These are phyloP conservation scores for Reutealis trisperma DNA, from an alignment of 345 rosid species.

Conservation along the genomic window DNA sequence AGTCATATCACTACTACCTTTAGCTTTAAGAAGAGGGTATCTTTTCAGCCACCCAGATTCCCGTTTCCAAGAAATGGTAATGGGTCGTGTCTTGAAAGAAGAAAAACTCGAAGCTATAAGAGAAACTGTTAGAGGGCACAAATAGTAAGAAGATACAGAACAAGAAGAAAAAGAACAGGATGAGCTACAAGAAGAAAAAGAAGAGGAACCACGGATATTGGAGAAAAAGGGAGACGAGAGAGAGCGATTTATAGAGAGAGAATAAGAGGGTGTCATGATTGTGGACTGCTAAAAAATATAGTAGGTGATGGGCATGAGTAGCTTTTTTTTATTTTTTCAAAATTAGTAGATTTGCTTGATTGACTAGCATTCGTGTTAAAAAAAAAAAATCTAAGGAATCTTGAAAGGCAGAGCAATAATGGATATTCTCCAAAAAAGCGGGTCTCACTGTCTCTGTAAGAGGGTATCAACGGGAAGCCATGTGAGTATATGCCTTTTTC, in stretches of 20 bases:
- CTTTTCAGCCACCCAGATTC: slow-evolving; percentile 9
- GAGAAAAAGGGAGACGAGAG: slow-evolving; percentile 35
- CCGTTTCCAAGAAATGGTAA: slow-evolving; percentile 28
- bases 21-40: slow-evolving; percentile 27
- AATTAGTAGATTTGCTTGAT: neutral
- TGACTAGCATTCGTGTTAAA: neutral
- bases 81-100: slow-evolving; percentile 33
- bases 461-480: slow-evolving; percentile 18
- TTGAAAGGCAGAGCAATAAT: neutral
- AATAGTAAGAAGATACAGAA: slow-evolving; percentile 23
- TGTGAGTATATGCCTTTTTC: slow-evolving; percentile 22
- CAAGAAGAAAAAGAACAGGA: slow-evolving; percentile 20
- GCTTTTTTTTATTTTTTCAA: no score
- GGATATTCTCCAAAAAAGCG: slow-evolving; percentile 21
- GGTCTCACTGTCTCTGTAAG: neutral
- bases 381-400: slow-evolving; percentile 5
- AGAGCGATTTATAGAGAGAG: slow-evolving; percentile 58
- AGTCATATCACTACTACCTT: slow-evolving; percentile 40
- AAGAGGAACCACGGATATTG: slow-evolving; percentile 15
- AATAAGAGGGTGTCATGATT: slow-evolving; percentile 35
- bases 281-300: neutral
- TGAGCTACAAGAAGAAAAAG: neutral
- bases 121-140: slow-evolving; percentile 22
- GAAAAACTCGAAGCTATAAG: slow-evolving; percentile 23
- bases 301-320: neutral